Base-by-base conservation (phyloP, 129 eudicot species). In the Lactuca saligna region DNA sequence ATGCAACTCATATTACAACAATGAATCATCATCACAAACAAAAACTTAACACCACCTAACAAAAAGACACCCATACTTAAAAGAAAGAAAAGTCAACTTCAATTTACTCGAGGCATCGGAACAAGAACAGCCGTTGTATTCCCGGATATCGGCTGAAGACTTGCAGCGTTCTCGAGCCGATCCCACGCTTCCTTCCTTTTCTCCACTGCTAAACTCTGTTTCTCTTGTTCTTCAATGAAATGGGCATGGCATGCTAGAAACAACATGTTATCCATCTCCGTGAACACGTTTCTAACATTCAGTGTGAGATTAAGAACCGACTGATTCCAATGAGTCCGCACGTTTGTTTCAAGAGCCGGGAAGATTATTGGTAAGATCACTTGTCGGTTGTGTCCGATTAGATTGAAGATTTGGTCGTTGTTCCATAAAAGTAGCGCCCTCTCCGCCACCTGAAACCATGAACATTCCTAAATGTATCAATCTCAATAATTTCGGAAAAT, bases 381-480 rank as follows among this genome's bases (percentile, higher is more conserved):
- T 37, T 81, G 84, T 41, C 95, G 96, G 60, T 92, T 92, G 63
- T 88, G 91, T 20, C 80, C 91, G 34, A 89, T 82, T 20, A 92
- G 84, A 67, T 84, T 86, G 69, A 84, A 65, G 74, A 92, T 73
- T 79, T 88, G 95, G 58, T 92, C 95, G 57, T 89, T 92, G 37
- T 92, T 92, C 98, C 98, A 88, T 29, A 92, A 82, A 82, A 92
- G 87, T 12, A 92, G 81, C 16, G 98, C 95, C 81, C 98, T 77
- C 70, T 92, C 98, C 8, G 98, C 98, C 59, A 92, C 98, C 98
- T 92, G 86, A 31, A 73, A 48, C 2, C 13, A 32, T 46, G 64
- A 63, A 5, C 35, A 58, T 14, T 66, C 3, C 25, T 72, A 13
- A 65, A 17, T 41, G 37, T 51, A 51, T 8, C 68, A 41, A 58